Evolutionary conservation across 768 basidiomycete genomes (phyloP), one percentile per base, ranked within the genome.

Genomic region (Leccinum barrowsii): DNA sequence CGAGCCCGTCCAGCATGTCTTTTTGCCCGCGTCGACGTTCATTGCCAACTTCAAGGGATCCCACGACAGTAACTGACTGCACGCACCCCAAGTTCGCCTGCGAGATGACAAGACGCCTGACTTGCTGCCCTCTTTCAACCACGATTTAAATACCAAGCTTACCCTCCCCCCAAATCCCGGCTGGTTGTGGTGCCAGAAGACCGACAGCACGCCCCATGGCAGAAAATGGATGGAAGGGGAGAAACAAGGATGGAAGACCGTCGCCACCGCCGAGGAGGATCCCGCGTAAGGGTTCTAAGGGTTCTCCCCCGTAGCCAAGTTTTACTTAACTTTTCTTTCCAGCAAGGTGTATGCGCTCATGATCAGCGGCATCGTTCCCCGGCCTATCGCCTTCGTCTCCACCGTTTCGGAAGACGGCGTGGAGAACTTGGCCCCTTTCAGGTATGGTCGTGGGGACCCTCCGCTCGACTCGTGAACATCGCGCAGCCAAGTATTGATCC

Each of bases 41-140:
- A 94, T 98, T 66, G 86, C 94, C 10, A 99, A 99, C 72, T 82
- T 86, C 52, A 96, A 97, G 75, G 96, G 94, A 3, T 99, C 24
- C 70, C 68, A 40, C 17, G 37, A 40, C 7, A 13, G 17, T 17
- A 8, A 40, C 37, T 40, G 7, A 40, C 37, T 40, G 15, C 15
- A 17, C 7, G 17, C 37, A 40, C 17, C 37, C 17, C 37, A 17
- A 40, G 37, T 40, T 40, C 37, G 17, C 37, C 37, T 40, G 37
- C 37, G 37, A 17, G 37, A 40, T 7, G 17, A 40, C 37, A 40
- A 40, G 17, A 7, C 37, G 17, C 7, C 37, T 8, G 7, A 8
- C 37, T 40, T 40, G 17, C 35, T 74, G 13, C 64, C 71, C 2
- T 59, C 69, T 24, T 70, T 69, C 24, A 52, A 67, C 53, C 57